Base-by-base conservation (phyloP, 2,329 filamentous ascomycete genomes). In the Fusarium phyllophilum region DNA sequence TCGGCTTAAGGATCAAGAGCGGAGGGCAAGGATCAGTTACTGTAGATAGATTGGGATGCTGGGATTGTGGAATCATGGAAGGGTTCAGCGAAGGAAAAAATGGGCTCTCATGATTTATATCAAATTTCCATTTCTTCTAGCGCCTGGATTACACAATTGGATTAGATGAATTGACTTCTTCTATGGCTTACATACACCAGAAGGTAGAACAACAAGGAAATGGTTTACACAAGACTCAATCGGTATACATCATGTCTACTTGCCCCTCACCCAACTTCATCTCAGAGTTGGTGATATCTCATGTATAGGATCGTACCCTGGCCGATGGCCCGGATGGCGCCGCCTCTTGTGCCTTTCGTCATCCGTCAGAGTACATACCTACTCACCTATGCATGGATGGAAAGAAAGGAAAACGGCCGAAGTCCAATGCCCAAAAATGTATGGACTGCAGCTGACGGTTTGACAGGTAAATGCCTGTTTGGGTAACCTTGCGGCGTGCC, bases 1-100 rank as follows among this genome's bases (percentile, higher is more conserved):
- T 70, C 66, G 70, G 63, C 54, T 65, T 61, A 48, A 34, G 54
- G 26, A 48, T 56, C 33, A 34, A 29, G 51, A 52, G 33, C 11
- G 11, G 20, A 49, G 29, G 29, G 46, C 22, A 49, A 49, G 49
- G 49, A 38, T 38, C 33, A 38, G 13, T 26, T 22, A 26, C 26
- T 26, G 26, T 26, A 26, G 20, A 61, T 39, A 51, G 70, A 72
- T 72, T 54, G 34, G 45, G 55, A 68, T 33, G 49, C 24, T 55
- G 51, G 34, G 66, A 62, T 46, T 68, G 59, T 72, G 63, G 71
- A 72, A 68, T 74, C 36, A 64, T 69, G 36, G 56, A 69, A 74
- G 68, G 62, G 63, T 59, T 34, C 29, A 73, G 24, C 26, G 49
- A 74, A 65, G 52, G 41, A 49, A 66, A 74, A 75, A 66, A 17